Percentiles rank a stretch among this genome's conserved stretches.
Conservation (phyloP, 1,284 basidiomycete species). For the Inonotus obliquus region DNA sequence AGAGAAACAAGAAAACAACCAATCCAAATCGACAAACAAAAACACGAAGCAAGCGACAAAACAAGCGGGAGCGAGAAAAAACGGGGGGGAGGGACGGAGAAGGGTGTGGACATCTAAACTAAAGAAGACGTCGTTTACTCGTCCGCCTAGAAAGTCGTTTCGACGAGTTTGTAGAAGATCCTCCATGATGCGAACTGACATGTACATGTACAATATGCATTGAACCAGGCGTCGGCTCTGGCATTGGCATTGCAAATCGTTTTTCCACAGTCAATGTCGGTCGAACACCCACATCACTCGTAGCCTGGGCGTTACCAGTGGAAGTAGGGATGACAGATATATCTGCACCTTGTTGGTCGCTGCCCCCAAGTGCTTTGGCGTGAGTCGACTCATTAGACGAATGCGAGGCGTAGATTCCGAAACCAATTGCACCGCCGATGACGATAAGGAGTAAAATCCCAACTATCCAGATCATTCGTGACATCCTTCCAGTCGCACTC, state of each 20-base stretch:
- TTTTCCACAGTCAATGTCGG: slow-evolving; percentile 46
- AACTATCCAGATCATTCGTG: slow-evolving; percentile 65
- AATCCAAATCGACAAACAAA: background rate
- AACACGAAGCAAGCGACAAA: background rate
- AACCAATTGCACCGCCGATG: slow-evolving; percentile 47
- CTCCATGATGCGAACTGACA: background rate
- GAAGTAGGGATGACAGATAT: slow-evolving; percentile 22
- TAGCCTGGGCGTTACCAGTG: slow-evolving; percentile 7
- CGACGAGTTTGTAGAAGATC: slow-evolving; percentile 3
- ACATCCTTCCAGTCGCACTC: slow-evolving; percentile 44
- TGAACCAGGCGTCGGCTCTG: background rate
- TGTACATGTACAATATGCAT: background rate
- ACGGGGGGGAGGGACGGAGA: background rate
- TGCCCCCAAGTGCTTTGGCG: slow-evolving; percentile 64
- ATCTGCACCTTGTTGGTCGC: slow-evolving; percentile 41
- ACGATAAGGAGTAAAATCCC: slow-evolving; percentile 56
- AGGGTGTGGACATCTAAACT: background rate
- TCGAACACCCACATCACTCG: slow-evolving; percentile 27
- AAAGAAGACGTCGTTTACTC: background rate
- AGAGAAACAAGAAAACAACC: background rate
- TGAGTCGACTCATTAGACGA: slow-evolving; percentile 37
- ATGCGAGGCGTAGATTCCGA: slow-evolving; percentile 58
- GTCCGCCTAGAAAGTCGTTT: background rate
- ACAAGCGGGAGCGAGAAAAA: background rate
- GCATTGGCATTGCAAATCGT: slow-evolving; percentile 10